A percentile compares a stretch with the other conserved stretches of the same genome.
Conservation (phyloP, 2,329 filamentous ascomycete species). For the Penicillium sp. region DNA sequence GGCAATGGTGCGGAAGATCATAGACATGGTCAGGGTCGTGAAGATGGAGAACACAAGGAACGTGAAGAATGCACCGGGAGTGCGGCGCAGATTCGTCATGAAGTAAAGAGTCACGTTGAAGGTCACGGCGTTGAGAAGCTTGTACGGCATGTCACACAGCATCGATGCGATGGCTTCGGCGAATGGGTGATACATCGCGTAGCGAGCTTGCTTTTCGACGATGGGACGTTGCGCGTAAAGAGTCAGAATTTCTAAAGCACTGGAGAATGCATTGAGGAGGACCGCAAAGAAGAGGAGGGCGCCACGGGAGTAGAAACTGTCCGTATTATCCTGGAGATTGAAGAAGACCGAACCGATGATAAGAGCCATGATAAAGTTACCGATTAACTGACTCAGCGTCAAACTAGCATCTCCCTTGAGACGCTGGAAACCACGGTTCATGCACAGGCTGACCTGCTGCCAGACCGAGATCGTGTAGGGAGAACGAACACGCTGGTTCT, state of each 20-base stretch:
- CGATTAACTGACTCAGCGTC: constrained; percentile 64
- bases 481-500: constrained; percentile 62
- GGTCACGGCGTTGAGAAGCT: constrained; percentile 68
- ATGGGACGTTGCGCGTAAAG: constrained; percentile 24
- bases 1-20: constrained; percentile 79
- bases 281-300: constrained; percentile 85
- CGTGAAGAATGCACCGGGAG: constrained; percentile 78
- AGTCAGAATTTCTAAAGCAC: constrained; percentile 63
- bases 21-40: constrained; percentile 76
- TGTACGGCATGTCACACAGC: constrained; percentile 65
- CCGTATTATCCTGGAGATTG: constrained; percentile 66
- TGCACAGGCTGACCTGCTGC: constrained; percentile 76
- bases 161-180: constrained; percentile 17
- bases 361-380: constrained; percentile 74
- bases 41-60: constrained; percentile 76
- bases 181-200: constrained; percentile 31
- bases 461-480: constrained; percentile 78
- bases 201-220: constrained; percentile 30
- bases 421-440: constrained; percentile 78
- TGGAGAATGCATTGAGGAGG: constrained; percentile 81
- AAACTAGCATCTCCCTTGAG: constrained; percentile 75
- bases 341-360: constrained; percentile 82
- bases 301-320: constrained; percentile 76
- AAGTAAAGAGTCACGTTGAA: constrained; percentile 87
- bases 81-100: constrained; percentile 76